Conservation (phyloP, 2,329 filamentous ascomycete genomes). For the Verticillium zaregamsianum region DNA sequence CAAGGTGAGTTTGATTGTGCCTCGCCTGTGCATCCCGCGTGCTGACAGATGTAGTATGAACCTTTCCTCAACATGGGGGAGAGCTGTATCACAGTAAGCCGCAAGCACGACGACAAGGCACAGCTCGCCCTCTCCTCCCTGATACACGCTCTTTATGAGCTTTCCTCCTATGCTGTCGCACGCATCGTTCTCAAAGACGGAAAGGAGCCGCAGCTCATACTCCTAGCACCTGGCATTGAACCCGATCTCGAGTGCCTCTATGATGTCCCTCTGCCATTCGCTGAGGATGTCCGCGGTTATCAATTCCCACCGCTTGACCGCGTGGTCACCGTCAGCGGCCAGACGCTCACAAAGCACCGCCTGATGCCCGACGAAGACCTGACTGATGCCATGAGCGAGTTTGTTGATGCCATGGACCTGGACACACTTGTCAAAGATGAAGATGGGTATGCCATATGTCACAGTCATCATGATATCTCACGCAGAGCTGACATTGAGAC, state of each 20-base stretch:
- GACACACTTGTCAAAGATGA: constrained; percentile 68
- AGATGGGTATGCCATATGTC: constrained; percentile 58
- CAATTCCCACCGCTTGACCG: constrained; percentile 86
- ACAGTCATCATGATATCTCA: too few relatives aligned
- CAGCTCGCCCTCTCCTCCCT: constrained; percentile 83
- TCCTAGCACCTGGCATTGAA: constrained; percentile 78
- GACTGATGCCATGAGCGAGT: constrained; percentile 78
- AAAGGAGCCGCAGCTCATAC: constrained; percentile 70
- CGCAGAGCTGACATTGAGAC: constrained; percentile 11
- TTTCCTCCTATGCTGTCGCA: constrained; percentile 81
- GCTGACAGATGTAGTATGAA: constrained; percentile 57
- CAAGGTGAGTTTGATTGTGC: constrained; percentile 45
- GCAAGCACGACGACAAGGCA: constrained; percentile 76
- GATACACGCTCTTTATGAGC: constrained; percentile 79
- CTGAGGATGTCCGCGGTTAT: constrained; percentile 87
- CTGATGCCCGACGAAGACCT: constrained; percentile 75
- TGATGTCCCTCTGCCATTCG: constrained; percentile 86
- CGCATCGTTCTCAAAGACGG: constrained; percentile 81
- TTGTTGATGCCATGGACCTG: constrained; percentile 91
- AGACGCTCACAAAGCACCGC: constrained; percentile 74
- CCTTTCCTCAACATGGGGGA: constrained; percentile 83
- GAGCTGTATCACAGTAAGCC: constrained; percentile 70
- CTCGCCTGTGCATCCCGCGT: background rate
- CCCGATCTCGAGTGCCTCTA: constrained; percentile 78
- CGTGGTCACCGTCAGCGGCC: constrained; percentile 82